A percentile compares a stretch with the other conserved stretches of the same genome.
Conservation (phyloP, 2,329 filamentous ascomycete species). For the Chalara sp. region DNA sequence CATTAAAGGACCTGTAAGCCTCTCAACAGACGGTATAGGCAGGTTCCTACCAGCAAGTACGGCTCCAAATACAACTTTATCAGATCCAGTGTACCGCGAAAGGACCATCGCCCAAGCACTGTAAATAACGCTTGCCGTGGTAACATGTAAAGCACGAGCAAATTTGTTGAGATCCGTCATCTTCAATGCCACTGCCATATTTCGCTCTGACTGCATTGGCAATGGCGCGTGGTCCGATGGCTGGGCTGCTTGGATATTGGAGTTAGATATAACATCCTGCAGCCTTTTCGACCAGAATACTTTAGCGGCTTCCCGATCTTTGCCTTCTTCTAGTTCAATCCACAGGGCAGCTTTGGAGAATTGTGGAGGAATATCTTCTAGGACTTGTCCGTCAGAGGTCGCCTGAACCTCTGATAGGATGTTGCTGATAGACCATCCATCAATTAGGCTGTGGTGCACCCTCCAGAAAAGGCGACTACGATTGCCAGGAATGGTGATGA, state of each 20-base stretch:
- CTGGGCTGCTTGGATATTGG: background rate
- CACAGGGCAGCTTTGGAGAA: background rate
- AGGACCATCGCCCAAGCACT: slow-evolving; percentile 33
- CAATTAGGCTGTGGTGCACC: slow-evolving; percentile 28
- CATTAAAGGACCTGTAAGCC: slow-evolving; percentile 26
- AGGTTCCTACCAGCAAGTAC: slow-evolving; percentile 30
- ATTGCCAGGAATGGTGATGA: too few relatives aligned
- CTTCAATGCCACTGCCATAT: background rate
- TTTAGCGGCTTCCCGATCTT: background rate
- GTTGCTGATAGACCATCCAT: slow-evolving; percentile 23
- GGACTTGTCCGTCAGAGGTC: background rate
- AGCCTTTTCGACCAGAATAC: background rate
- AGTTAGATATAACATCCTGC: background rate
- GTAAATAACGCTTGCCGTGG: slow-evolving; percentile 16
- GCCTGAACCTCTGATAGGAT: slow-evolving; percentile 5
- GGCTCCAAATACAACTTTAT: slow-evolving; percentile 28
- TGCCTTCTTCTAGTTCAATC: too few relatives aligned
- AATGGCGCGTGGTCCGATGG: background rate
- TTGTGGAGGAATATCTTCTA: background rate
- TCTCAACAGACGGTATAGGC: slow-evolving; percentile 22
- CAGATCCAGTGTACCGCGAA: slow-evolving; percentile 23
- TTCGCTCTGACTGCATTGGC: background rate
- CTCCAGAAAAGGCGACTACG: slow-evolving; percentile 17
- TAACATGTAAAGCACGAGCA: slow-evolving; percentile 1
- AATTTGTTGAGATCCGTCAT: slow-evolving; percentile 2